Conservation (phyloP, 2,329 filamentous ascomycete species). For the Tothia fuscella region DNA sequence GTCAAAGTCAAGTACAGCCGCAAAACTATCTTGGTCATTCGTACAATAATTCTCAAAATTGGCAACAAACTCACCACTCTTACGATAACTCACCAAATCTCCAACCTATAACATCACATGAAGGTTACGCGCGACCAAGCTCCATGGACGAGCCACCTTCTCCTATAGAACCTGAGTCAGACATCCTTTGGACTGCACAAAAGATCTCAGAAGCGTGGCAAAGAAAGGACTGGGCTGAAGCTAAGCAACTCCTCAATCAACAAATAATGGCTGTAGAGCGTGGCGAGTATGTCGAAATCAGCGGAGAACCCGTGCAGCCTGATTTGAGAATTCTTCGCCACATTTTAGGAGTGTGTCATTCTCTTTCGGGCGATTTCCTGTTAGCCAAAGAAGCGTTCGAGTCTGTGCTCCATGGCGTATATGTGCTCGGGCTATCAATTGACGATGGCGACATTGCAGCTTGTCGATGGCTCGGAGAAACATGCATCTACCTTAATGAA, state of each 20-base stretch:
- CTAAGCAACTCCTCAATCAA: constrained; percentile 16
- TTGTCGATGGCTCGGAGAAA: constrained; percentile 22
- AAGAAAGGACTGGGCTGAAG: constrained; percentile 15
- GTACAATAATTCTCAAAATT: too few species aligned
- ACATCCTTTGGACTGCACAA: constrained; percentile 17
- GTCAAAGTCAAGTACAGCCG: neutral
- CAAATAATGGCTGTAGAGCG: constrained; percentile 19
- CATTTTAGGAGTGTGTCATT: constrained; percentile 19
- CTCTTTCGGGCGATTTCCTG: constrained; percentile 18
- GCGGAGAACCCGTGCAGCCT: constrained; percentile 15
- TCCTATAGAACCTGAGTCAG: constrained; percentile 10
- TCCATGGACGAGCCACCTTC: constrained; percentile 8
- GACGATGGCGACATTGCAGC: constrained; percentile 24
- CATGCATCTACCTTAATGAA: constrained; percentile 20
- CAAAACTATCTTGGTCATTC: too few species aligned
- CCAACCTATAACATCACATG: constrained; percentile 1
- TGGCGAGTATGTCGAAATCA: constrained; percentile 15
- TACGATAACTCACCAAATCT: too few species aligned
- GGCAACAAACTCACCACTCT: too few species aligned
- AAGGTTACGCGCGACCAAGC: neutral
- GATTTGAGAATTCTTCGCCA: constrained; percentile 19
- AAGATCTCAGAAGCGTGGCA: constrained; percentile 17
- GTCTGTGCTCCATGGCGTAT: constrained; percentile 18
- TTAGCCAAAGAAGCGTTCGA: constrained; percentile 21
- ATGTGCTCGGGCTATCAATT: constrained; percentile 15